Conservation (phyloP, 2,329 filamentous ascomycete genomes). For the Ciborinia camelliae region DNA sequence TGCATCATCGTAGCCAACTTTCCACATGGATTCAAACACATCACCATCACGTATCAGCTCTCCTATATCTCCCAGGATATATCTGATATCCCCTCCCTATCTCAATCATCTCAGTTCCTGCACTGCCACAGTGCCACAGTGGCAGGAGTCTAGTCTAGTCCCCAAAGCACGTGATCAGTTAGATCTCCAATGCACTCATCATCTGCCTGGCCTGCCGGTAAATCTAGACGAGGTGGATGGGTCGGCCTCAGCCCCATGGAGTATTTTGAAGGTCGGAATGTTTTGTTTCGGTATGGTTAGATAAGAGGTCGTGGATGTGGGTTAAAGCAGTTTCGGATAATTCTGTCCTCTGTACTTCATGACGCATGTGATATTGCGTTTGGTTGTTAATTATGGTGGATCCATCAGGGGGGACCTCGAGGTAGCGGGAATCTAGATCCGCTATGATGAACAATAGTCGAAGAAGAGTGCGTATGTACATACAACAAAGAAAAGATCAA, state of each 20-base stretch:
- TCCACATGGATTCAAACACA: too few species aligned
- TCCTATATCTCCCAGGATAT: neutral
- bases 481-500: neutral
- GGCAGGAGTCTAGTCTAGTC: neutral
- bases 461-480: neutral
- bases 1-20: too few species aligned
- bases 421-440: neutral
- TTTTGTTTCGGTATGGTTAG: slow-evolving; percentile 1
- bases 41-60: too few species aligned
- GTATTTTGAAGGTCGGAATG: neutral
- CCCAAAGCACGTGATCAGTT: neutral
- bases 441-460: neutral
- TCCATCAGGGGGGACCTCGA: neutral
- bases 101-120: too few species aligned
- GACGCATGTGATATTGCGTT: neutral
- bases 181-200: too few species aligned
- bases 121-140: neutral
- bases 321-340: neutral
- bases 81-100: neutral
- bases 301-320: neutral
- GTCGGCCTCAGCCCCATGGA: neutral
- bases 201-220: too few species aligned
- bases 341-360: neutral
- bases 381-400: neutral
- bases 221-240: neutral